These are phyloP conservation scores for Rhynchospora pubera DNA, from an alignment of 176 grass and related monocot genomes.

Conservation along the genomic window DNA sequence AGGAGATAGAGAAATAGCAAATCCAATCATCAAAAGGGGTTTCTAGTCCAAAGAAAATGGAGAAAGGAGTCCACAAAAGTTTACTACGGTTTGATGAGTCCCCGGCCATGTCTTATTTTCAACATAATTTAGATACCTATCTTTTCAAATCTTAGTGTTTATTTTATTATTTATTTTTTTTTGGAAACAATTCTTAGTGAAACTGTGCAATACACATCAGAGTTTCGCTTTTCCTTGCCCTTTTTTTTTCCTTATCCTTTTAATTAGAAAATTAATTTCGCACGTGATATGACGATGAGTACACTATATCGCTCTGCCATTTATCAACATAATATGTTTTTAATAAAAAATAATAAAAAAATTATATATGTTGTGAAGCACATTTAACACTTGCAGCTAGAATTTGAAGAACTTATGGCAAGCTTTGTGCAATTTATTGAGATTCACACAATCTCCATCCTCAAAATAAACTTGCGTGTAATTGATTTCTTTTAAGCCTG, in stretches of 20 bases:
- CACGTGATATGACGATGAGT: neutral
- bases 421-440: neutral
- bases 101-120: neutral
- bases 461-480: too few species aligned
- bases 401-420: neutral
- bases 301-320: neutral
- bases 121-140: conserved; percentile 10
- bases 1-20: neutral
- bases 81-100: neutral
- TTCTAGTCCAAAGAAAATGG: conserved; percentile 3
- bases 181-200: too few species aligned
- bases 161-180: too few species aligned
- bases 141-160: neutral
- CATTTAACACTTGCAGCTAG: too few species aligned
- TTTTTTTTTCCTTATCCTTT: too few species aligned
- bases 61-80: neutral
- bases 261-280: too few species aligned
- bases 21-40: conserved; percentile 19
- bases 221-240: too few species aligned
- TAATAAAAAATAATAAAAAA: too few species aligned
- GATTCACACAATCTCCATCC: neutral
- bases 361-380: too few species aligned
- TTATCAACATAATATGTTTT: neutral
- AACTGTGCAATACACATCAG: neutral
- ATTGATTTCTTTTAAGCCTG: too few species aligned